A percentile compares a stretch with the other conserved stretches of the same genome.
These are phyloP conservation scores for Neonectria neomacrospora DNA, from an alignment of 2,329 filamentous ascomycete species.

Conservation along the genomic window DNA sequence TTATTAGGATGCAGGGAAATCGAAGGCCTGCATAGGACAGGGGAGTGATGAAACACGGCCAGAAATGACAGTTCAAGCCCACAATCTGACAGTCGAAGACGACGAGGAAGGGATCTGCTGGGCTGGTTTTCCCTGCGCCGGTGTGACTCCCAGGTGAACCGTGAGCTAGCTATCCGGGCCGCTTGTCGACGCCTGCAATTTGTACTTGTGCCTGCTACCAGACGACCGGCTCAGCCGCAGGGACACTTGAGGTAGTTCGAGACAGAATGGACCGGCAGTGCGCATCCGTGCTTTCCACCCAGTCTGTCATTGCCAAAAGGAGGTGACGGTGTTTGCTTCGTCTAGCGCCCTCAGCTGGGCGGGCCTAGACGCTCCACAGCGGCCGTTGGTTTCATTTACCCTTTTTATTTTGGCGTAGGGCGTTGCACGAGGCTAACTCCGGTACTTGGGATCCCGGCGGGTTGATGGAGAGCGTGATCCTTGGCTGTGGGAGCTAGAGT, in stretches of 20 bases:
- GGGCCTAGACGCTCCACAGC: conserved; percentile 5
- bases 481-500: background rate
- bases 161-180: background rate
- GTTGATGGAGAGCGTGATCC: background rate
- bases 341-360: conserved; percentile 24
- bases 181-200: background rate
- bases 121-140: background rate
- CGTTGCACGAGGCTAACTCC: conserved; percentile 17
- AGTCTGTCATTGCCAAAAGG: background rate
- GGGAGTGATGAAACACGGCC: background rate
- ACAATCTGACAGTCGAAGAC: background rate
- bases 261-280: background rate
- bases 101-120: background rate
- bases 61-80: background rate
- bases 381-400: conserved; percentile 15
- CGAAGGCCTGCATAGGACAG: background rate
- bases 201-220: background rate
- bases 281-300: background rate
- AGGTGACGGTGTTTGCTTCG: background rate
- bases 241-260: background rate
- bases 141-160: background rate
- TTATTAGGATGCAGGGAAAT: conserved; percentile 3
- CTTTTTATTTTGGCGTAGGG: background rate
- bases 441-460: conserved; percentile 11
- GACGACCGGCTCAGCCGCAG: background rate